Evolutionary conservation across 2,329 filamentous ascomycete species (phyloP).

Genomic region (Seiridium unicorne): DNA sequence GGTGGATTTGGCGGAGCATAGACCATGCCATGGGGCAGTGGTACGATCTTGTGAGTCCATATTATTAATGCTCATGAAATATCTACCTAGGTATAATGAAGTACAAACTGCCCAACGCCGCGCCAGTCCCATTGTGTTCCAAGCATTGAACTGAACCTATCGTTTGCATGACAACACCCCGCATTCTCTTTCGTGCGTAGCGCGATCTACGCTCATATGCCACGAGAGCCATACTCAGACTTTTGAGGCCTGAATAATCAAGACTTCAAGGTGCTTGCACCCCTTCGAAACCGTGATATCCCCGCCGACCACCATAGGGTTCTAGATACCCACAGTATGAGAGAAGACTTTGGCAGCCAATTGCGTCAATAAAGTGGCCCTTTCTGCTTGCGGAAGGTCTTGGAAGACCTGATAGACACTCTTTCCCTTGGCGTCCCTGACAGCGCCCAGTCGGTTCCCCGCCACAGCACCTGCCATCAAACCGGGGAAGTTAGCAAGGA

Average conservation of each 20-base stretch:
- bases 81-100: neutral
- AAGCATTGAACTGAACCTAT: neutral
- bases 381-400: conserved; percentile 81
- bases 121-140: neutral
- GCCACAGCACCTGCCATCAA: conserved; percentile 87
- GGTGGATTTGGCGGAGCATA: no score
- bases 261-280: no score
- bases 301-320: neutral
- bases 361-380: conserved; percentile 77
- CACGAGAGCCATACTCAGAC: no score
- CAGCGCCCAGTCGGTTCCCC: conserved; percentile 85
- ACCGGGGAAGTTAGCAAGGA: conserved; percentile 88
- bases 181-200: no score
- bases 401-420: conserved; percentile 90
- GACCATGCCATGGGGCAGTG: no score
- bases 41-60: neutral
- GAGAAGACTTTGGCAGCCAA: conserved; percentile 85
- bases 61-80: neutral
- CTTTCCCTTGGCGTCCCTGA: conserved; percentile 89
- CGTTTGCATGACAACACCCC: no score
- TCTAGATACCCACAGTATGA: conserved; percentile 63
- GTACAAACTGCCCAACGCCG: neutral
- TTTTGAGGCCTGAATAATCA: no score
- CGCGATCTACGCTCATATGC: no score
- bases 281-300: neutral